These are phyloP conservation scores for Didymosphaeria variabile DNA, from an alignment of 2,329 filamentous ascomycete species.

Conservation along the genomic window DNA sequence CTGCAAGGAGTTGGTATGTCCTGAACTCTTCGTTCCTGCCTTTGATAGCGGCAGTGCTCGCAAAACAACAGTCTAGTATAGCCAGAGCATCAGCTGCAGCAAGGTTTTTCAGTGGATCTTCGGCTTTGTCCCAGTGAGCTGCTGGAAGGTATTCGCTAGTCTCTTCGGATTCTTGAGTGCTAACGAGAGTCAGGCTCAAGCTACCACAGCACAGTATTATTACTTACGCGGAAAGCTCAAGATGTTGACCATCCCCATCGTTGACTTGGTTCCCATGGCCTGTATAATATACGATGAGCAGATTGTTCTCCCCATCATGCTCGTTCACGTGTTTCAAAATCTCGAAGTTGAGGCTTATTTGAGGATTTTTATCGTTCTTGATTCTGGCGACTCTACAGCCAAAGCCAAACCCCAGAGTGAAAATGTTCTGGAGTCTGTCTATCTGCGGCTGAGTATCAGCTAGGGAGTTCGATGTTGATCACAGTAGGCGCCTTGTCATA, in stretches of 20 bases:
- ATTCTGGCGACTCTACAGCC: neutral
- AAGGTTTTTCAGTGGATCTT: too few relatives aligned
- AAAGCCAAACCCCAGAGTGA: neutral
- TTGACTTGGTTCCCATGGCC: conserved; percentile 21
- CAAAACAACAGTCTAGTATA: too few relatives aligned
- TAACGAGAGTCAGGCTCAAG: too few relatives aligned
- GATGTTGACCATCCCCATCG: neutral
- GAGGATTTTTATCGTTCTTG: neutral
- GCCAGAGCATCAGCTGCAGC: too few relatives aligned
- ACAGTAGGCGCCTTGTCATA: conserved; percentile 20
- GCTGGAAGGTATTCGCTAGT: too few relatives aligned
- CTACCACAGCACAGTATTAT: too few relatives aligned
- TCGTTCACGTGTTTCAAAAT: conserved; percentile 17
- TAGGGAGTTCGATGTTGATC: neutral
- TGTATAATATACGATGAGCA: conserved; percentile 33
- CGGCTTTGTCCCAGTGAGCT: too few relatives aligned
- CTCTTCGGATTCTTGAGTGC: too few relatives aligned
- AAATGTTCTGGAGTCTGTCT: neutral
- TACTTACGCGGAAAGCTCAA: conserved; percentile 21
- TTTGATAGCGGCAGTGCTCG: too few relatives aligned
- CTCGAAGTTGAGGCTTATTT: neutral
- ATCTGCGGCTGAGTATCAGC: neutral
- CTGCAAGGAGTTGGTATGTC: too few relatives aligned
- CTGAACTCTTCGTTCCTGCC: too few relatives aligned
- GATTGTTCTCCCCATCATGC: conserved; percentile 23